These are phyloP conservation scores for Acer saccharum DNA, from an alignment of 345 rosid genomes.

Conservation along the genomic window DNA sequence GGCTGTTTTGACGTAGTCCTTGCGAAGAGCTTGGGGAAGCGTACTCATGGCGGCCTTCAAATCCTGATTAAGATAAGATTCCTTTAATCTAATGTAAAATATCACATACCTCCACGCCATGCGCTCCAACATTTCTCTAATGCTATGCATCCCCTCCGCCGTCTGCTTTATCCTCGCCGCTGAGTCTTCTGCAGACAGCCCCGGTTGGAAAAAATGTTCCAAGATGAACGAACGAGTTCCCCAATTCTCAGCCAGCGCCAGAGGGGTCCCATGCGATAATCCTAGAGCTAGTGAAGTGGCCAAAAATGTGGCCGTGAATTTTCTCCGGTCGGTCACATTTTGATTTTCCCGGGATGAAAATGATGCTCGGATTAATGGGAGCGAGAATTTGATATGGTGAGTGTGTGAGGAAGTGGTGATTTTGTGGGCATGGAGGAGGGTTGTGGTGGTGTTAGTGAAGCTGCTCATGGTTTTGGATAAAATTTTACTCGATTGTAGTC, in stretches of 20 bases:
- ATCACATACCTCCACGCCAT: constrained; percentile 95
- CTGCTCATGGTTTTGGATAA: constrained; percentile 49
- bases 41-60: constrained; percentile 64
- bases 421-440: constrained; percentile 38
- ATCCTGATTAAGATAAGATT: constrained; percentile 70
- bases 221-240: constrained; percentile 69
- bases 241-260: constrained; percentile 75
- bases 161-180: constrained; percentile 86
- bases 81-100: constrained; percentile 73
- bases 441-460: constrained; percentile 44
- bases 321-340: constrained; percentile 41
- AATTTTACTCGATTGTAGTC: neutral
- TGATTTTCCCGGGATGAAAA: constrained; percentile 22
- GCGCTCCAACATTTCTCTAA: constrained; percentile 81
- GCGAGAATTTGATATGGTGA: constrained; percentile 21
- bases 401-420: constrained; percentile 7
- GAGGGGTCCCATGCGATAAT: constrained; percentile 17
- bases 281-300: constrained; percentile 40
- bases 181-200: constrained; percentile 78
- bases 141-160: constrained; percentile 74
- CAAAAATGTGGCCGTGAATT: constrained; percentile 35
- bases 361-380: constrained; percentile 31
- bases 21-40: constrained; percentile 56
- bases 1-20: constrained; percentile 67
- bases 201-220: constrained; percentile 73